Conservation (phyloP, 257 asterid species). For the Vinca minor region DNA sequence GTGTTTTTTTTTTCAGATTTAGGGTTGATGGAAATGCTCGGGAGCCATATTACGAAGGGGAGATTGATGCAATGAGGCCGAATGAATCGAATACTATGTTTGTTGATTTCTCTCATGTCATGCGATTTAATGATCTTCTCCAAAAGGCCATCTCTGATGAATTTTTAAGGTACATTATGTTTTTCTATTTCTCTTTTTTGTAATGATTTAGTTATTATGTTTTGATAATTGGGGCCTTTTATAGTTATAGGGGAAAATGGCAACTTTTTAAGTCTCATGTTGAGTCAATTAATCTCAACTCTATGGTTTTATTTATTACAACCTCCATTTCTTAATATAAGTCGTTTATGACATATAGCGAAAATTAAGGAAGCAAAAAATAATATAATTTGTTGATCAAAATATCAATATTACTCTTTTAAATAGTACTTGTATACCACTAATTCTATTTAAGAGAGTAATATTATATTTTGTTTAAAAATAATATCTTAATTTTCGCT, state of each 20-base stretch:
- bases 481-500: no score
- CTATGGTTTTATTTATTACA: neutral
- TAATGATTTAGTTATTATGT: neutral
- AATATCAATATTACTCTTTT: no score
- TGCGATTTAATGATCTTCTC: conserved; percentile 69
- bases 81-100: conserved; percentile 88
- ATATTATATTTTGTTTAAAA: no score
- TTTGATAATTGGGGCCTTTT: neutral
- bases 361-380: no score
- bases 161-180: conserved; percentile 37
- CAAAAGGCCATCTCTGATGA: conserved; percentile 86
- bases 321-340: no score
- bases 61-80: conserved; percentile 68
- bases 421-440: no score
- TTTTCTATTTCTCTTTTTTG: no score
- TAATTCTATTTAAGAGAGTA: no score
- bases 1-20: conserved; percentile 27
- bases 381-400: no score
- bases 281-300: neutral
- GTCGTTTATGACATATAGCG: no score
- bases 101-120: conserved; percentile 86
- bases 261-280: neutral
- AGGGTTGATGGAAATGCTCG: conserved; percentile 40
- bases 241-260: neutral
- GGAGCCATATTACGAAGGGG: conserved; percentile 69